Evolutionary conservation across 140 eudicot genomes (phyloP).

Genomic region (Senecio squalidus): DNA sequence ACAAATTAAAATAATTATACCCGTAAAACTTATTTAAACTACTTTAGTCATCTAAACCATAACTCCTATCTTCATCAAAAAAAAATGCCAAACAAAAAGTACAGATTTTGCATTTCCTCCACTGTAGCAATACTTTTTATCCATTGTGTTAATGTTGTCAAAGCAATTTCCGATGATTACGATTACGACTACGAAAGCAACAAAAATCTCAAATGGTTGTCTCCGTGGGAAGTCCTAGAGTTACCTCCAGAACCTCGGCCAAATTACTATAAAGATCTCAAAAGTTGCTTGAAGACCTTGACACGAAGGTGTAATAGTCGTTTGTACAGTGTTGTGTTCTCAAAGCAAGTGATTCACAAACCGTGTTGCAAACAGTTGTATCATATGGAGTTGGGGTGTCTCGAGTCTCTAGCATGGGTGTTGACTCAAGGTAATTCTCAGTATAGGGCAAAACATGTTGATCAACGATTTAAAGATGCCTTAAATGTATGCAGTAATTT

Average conservation of each 20-base stretch:
- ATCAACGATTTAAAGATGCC: slow-evolving; percentile 1
- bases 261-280: slow-evolving; percentile 22
- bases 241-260: slow-evolving; percentile 23
- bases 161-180: background rate
- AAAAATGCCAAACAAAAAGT: slow-evolving; percentile 14
- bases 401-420: slow-evolving; percentile 25
- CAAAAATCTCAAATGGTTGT: background rate
- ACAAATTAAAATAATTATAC: slow-evolving; percentile 6
- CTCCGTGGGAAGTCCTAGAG: slow-evolving; percentile 18
- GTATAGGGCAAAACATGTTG: slow-evolving; percentile 5
- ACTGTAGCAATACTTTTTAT: slow-evolving; percentile 11
- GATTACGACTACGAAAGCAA: background rate
- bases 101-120: slow-evolving; percentile 2
- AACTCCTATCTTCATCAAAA: slow-evolving; percentile 7
- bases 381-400: slow-evolving; percentile 19
- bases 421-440: slow-evolving; percentile 10
- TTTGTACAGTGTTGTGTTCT: slow-evolving; percentile 9
- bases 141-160: background rate
- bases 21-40: slow-evolving; percentile 11
- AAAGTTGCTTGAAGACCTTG: slow-evolving; percentile 24
- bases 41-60: background rate
- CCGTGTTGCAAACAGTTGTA: slow-evolving; percentile 21
- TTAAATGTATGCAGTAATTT: slow-evolving; percentile 8
- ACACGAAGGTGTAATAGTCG: slow-evolving; percentile 21
- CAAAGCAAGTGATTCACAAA: slow-evolving; percentile 11